These are phyloP conservation scores for Tricholoma sp. DNA, from an alignment of 768 basidiomycete genomes.

Conservation along the genomic window DNA sequence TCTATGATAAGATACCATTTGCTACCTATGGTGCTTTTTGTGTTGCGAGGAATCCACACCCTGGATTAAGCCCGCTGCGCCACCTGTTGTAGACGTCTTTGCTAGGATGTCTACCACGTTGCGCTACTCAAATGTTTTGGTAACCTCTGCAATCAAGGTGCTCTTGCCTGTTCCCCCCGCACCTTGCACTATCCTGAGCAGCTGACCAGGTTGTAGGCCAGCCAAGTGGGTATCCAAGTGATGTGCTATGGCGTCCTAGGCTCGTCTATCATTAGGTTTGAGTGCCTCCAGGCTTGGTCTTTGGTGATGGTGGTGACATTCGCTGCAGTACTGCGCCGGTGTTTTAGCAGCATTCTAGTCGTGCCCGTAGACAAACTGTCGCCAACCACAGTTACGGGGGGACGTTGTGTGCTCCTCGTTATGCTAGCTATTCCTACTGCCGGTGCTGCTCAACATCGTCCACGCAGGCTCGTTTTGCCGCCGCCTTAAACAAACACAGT, in stretches of 20 bases:
- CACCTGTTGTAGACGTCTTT: not conserved
- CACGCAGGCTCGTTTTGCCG: not conserved
- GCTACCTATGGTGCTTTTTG: no score
- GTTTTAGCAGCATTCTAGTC: not conserved
- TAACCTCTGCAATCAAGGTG: not conserved
- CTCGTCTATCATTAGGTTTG: not conserved
- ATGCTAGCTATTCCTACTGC: not conserved
- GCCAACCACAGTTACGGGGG: not conserved
- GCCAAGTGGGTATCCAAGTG: not conserved
- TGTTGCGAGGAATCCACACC: not conserved
- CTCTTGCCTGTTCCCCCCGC: not conserved
- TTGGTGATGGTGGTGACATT: not conserved
- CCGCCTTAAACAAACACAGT: no score
- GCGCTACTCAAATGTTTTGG: not conserved
- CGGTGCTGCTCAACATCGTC: not conserved
- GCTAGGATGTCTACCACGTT: not conserved
- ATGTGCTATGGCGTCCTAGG: not conserved
- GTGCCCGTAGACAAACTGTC: no score
- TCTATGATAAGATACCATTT: no score
- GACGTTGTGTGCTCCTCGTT: not conserved
- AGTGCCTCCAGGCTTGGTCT: not conserved
- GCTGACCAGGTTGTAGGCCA: slow-evolving; percentile 17
- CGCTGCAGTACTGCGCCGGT: not conserved
- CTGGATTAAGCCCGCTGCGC: not conserved
- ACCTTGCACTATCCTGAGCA: slow-evolving; percentile 24